A percentile compares a stretch with the other conserved stretches of the same genome.
Evolutionary conservation across 2,329 filamentous ascomycete genomes (phyloP).

Genomic region (Raffaelea albimanens): DNA sequence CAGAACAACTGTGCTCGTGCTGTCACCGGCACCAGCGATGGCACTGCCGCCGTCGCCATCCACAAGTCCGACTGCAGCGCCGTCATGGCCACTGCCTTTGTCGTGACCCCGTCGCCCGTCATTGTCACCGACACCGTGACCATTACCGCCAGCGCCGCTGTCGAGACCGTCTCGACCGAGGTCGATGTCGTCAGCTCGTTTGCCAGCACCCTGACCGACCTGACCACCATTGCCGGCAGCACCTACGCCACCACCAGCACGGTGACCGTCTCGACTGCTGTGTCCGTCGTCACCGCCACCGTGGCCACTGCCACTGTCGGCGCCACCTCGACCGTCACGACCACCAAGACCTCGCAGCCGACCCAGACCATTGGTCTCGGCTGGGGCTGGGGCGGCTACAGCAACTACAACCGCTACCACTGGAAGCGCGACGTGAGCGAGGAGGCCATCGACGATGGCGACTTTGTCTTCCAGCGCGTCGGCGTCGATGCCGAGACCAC

Average conservation of each 20-base stretch:
- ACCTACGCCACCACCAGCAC: neutral
- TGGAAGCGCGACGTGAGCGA: neutral
- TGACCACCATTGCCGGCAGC: neutral
- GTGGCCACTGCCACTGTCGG: neutral
- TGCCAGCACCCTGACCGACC: neutral
- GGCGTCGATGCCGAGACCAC: neutral
- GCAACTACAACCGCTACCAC: neutral
- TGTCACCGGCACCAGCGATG: conserved; percentile 5
- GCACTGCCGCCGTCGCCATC: neutral
- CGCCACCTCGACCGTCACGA: neutral
- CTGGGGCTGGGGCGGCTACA: neutral
- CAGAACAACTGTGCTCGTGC: conserved; percentile 12
- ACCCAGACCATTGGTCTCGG: too few relatives aligned
- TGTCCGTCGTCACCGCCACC: too few relatives aligned
- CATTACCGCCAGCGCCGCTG: neutral
- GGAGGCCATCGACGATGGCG: neutral
- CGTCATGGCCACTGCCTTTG: conserved; percentile 1
- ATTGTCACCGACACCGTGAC: conserved; percentile 3
- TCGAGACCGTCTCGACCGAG: neutral
- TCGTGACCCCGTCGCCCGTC: conserved; percentile 1
- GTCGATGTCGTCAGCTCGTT: neutral
- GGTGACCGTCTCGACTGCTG: neutral
- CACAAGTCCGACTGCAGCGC: conserved; percentile 10
- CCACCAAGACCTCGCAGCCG: neutral
- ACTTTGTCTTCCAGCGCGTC: neutral